Evolutionary conservation across 805 yeast species (phyloP).

Genomic region (Starmerella stigmatis): DNA sequence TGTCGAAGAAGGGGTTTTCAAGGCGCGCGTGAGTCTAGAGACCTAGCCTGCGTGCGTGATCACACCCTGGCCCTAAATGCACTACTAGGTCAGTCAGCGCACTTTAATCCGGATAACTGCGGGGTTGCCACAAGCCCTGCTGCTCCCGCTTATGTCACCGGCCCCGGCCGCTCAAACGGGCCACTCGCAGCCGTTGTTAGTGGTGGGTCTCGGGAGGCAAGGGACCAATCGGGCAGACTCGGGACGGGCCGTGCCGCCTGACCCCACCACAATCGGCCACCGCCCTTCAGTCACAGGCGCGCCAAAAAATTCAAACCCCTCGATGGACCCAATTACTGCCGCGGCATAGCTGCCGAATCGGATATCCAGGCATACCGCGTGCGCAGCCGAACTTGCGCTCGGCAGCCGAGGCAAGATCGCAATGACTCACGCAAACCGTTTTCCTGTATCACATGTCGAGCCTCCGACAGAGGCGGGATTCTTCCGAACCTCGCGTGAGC

Average conservation of each 20-base stretch:
- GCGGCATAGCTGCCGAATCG: too few species aligned
- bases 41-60: background rate
- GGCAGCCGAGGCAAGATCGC: background rate
- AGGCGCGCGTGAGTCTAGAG: background rate
- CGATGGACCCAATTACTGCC: too few species aligned
- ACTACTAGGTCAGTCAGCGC: background rate
- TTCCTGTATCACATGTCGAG: too few species aligned
- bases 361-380: too few species aligned
- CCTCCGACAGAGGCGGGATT: too few species aligned
- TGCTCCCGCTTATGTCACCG: background rate
- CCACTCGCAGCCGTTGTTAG: too few species aligned
- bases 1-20: slow-evolving; percentile 1
- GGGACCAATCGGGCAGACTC: background rate
- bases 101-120: slow-evolving; percentile 5
- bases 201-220: too few species aligned
- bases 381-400: too few species aligned
- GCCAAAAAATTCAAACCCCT: too few species aligned
- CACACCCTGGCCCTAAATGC: background rate
- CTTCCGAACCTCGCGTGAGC: too few species aligned
- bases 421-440: background rate
- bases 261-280: background rate
- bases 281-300: background rate
- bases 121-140: slow-evolving; percentile 2
- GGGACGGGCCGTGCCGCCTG: background rate
- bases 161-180: background rate